Evolutionary conservation across 1,284 basidiomycete species (phyloP).

Genomic region (Kwoniella shivajii): DNA sequence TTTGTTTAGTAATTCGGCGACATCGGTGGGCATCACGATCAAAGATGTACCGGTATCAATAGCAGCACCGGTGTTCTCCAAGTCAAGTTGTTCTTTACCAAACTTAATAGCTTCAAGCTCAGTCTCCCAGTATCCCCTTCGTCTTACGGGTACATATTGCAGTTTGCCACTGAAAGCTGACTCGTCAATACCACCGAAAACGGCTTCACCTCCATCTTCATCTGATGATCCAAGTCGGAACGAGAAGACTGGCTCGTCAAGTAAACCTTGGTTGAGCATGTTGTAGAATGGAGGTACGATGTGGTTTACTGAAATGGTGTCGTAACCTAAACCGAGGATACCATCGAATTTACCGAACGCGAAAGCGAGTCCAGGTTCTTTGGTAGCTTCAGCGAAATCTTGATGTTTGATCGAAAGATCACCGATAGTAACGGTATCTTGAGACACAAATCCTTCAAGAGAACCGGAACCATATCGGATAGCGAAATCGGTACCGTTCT

Average conservation of each 20-base stretch:
- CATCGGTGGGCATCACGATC: constrained; percentile 75
- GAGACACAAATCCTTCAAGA: constrained; percentile 94
- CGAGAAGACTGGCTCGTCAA: constrained; percentile 87
- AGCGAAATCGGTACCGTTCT: constrained; percentile 86
- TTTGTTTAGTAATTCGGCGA: constrained; percentile 97
- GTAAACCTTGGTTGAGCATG: constrained; percentile 81
- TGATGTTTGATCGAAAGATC: constrained; percentile 76
- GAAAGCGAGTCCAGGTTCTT: constrained; percentile 96
- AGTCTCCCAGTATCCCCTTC: constrained; percentile 99
- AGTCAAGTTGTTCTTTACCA: constrained; percentile 79
- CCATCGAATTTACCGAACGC: constrained; percentile 95
- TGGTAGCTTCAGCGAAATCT: constrained; percentile 95
- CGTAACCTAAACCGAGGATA: constrained; percentile 91
- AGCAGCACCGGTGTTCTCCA: constrained; percentile 89
- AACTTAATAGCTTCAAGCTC: constrained; percentile 84
- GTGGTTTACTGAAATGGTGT: constrained; percentile 90
- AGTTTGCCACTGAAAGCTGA: constrained; percentile 80
- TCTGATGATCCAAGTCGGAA: constrained; percentile 92
- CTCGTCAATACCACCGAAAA: constrained; percentile 89
- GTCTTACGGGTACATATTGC: constrained; percentile 85
- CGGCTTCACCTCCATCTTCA: constrained; percentile 85
- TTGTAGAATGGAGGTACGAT: constrained; percentile 94
- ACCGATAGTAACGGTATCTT: constrained; percentile 79
- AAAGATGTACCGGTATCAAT: constrained; percentile 81
- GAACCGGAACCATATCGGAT: constrained; percentile 97